Percentiles rank a stretch among this genome's conserved stretches.
Evolutionary conservation across 2,329 filamentous ascomycete genomes (phyloP).

Genomic region (Penicillium sp.): DNA sequence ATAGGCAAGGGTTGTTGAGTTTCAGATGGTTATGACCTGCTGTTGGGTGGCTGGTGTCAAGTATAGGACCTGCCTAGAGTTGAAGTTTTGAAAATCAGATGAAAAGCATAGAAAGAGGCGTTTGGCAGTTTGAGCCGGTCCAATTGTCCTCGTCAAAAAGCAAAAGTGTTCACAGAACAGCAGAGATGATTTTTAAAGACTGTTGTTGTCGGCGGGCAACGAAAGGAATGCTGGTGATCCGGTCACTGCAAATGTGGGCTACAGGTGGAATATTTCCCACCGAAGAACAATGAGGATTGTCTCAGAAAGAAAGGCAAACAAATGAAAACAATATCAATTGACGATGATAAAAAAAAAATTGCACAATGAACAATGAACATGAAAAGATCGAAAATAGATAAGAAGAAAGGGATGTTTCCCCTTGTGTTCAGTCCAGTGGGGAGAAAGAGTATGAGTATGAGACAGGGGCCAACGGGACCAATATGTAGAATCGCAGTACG

Average conservation of each 20-base stretch:
- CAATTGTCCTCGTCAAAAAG: conserved; percentile 3
- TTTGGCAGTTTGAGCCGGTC: not conserved
- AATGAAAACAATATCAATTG: conserved; percentile 6
- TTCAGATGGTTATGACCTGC: not conserved
- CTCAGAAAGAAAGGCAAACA: conserved; percentile 7
- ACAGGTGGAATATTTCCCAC: conserved; percentile 18
- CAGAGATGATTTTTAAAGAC: conserved; percentile 13
- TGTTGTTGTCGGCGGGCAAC: conserved; percentile 25
- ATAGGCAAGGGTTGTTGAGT: not conserved
- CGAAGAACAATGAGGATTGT: conserved; percentile 17
- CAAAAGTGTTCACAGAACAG: conserved; percentile 14
- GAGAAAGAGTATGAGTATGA: not conserved
- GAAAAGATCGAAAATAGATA: conserved; percentile 3
- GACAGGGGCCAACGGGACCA: conserved; percentile 2
- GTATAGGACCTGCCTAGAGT: conserved; percentile 22
- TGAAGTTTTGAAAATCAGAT: conserved; percentile 8
- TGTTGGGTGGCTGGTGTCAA: conserved; percentile 10
- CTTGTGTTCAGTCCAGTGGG: conserved; percentile 2
- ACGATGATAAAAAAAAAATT: not conserved
- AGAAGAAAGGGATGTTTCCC: conserved; percentile 13
- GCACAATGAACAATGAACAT: not conserved
- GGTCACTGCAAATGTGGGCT: conserved; percentile 21
- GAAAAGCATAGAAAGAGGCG: not conserved
- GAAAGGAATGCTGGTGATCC: conserved; percentile 33
- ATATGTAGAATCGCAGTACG: conserved; percentile 12